Conservation (phyloP, 768 basidiomycete genomes). For the Trametopsis cervina region DNA sequence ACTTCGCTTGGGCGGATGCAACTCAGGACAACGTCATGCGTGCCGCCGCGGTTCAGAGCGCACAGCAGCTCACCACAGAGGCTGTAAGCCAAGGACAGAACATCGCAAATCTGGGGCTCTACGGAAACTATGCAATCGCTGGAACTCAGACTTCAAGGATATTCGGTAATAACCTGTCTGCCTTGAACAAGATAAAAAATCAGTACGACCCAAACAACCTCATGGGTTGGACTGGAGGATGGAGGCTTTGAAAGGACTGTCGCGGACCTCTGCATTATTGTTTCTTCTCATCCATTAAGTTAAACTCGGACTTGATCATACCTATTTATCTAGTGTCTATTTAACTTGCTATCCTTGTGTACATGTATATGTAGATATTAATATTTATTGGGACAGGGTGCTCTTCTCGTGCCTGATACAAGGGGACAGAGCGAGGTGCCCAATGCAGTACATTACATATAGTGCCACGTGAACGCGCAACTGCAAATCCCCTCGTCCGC, state of each 20-base stretch:
- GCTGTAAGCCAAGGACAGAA: slow-evolving; percentile 36
- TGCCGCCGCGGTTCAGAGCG: slow-evolving; percentile 32
- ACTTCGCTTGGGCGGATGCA: slow-evolving; percentile 38
- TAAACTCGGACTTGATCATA: no score
- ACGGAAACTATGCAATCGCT: slow-evolving; percentile 54
- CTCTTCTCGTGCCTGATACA: no score
- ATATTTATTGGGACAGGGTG: no score
- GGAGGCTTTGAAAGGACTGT: slow-evolving; percentile 39
- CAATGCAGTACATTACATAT: no score
- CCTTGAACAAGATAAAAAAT: slow-evolving; percentile 33
- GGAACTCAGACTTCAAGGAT: slow-evolving; percentile 44
- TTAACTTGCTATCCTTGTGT: no score
- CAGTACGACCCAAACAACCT: slow-evolving; percentile 48
- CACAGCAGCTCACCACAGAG: slow-evolving; percentile 32
- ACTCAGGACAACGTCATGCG: slow-evolving; percentile 34
- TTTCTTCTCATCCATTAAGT: no score
- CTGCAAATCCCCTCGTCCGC: no score
- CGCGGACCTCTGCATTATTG: no score
- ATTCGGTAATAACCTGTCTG: slow-evolving; percentile 42
- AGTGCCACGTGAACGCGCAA: no score
- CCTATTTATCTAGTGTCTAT: no score
- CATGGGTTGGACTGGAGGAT: slow-evolving; percentile 63
- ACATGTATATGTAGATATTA: no score
- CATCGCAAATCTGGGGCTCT: slow-evolving; percentile 33
- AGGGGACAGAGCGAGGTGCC: no score